Percentiles rank a stretch among this genome's conserved stretches.
Evolutionary conservation across 2,329 filamentous ascomycete species (phyloP).

Genomic region (Alternaria tenuissima): DNA sequence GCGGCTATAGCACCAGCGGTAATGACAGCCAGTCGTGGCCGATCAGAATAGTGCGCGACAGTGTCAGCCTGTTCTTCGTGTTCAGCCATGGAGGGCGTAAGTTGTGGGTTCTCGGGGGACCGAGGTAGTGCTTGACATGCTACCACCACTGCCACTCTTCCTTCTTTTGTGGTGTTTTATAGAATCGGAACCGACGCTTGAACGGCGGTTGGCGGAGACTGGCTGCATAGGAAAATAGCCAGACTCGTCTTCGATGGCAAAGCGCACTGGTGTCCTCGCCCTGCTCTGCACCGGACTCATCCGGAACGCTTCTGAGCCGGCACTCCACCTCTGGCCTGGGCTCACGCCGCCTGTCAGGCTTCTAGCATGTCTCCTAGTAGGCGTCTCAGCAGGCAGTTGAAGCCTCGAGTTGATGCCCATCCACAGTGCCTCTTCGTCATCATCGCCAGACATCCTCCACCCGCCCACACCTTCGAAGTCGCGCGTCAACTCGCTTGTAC

Average conservation of each 20-base stretch:
- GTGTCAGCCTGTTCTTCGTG: not conserved
- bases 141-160: constrained; percentile 39
- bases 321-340: constrained; percentile 36
- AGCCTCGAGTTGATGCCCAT: constrained; percentile 55
- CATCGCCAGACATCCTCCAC: constrained; percentile 48
- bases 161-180: constrained; percentile 33
- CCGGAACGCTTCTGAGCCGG: constrained; percentile 46
- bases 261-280: constrained; percentile 44
- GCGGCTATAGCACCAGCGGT: not conserved
- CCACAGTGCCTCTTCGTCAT: constrained; percentile 56
- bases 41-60: not conserved
- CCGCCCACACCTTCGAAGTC: constrained; percentile 58
- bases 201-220: constrained; percentile 15
- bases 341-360: constrained; percentile 44
- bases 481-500: constrained; percentile 42
- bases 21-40: not conserved
- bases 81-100: not conserved
- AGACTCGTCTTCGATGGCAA: constrained; percentile 19
- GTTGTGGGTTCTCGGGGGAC: not conserved
- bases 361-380: constrained; percentile 41
- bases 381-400: constrained; percentile 46
- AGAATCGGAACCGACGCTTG: constrained; percentile 34
- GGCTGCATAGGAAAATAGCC: constrained; percentile 44
- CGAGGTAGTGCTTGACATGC: constrained; percentile 25
- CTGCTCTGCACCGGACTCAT: constrained; percentile 51